Base-by-base conservation (phyloP, 495 filamentous ascomycete species). In the Astrothelium macrocarpum region DNA sequence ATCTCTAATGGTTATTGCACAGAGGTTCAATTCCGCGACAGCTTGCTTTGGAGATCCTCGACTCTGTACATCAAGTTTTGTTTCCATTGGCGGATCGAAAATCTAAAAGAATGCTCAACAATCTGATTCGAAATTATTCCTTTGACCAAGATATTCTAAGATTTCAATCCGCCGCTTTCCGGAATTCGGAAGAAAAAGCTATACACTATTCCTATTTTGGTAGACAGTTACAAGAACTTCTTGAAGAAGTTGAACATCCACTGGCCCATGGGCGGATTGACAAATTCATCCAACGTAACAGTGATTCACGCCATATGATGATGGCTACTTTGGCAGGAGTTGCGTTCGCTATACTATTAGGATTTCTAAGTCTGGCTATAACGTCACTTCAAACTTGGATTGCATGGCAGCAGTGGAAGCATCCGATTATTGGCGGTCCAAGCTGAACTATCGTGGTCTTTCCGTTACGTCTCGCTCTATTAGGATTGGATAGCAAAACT, bases 231-330 rank as follows among this genome's bases (percentile, higher is more conserved):
- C 26, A 56, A 3, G 49, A 56, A 25, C 49, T 56, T 16, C 49
- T 56, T 16, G 49, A 26, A 10, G 49, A 56, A 29, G 49, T 56
- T 29, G 49, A 56, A 29, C 49, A 56, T 29, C 49, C 49, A 16
- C 49, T 56, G 11, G 23, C 49, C 2, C 49, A 20, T 56, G 49
- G 49, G 16, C 25, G 49, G 25, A 10, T 56, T 25, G 49, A 2
- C 2, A 56, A 56, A 16, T 9, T 56, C 2, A 26, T 56, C 11
- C 49, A 56, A 16, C 49, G 49, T 28, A 56, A 56, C 16, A 56
- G 49, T 29, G 49, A 26, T 29, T 56, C 49, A 56, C 49, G 49
- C 16, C 49, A 56, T 56, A 56, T 56, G 49, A 56, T 56, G 49
- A 28, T 56, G 49, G 49, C 49, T 16, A 56, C 23, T 56, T 56